Conservation (phyloP, 768 basidiomycete species). For the Pisolithus microcarpus region DNA sequence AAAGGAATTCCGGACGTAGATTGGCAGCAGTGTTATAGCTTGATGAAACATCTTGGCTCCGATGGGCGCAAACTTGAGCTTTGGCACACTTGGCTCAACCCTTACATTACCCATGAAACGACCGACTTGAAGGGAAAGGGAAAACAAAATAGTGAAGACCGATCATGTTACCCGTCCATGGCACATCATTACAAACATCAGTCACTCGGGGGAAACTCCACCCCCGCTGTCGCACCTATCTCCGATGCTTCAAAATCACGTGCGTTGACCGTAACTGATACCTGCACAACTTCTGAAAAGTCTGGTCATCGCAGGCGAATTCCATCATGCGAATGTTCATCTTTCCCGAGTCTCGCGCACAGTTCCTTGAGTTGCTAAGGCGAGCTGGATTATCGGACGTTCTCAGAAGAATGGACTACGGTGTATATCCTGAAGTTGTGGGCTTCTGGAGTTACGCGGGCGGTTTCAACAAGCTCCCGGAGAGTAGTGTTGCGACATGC, state of each 20-base stretch:
- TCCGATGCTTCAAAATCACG: slow-evolving; percentile 51
- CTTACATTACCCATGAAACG: slow-evolving; percentile 17
- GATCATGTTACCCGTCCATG: background rate
- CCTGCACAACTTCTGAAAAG: slow-evolving; percentile 5
- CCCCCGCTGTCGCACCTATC: slow-evolving; percentile 39
- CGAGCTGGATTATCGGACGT: slow-evolving; percentile 37
- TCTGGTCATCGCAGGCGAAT: slow-evolving; percentile 36
- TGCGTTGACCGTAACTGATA: slow-evolving; percentile 28
- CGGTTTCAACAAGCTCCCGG: background rate
- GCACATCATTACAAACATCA: background rate
- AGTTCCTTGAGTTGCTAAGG: slow-evolving; percentile 51
- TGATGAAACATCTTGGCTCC: slow-evolving; percentile 47
- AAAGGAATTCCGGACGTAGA: slow-evolving; percentile 42
- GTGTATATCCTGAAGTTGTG: slow-evolving; percentile 29
- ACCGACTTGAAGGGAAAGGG: slow-evolving; percentile 28
- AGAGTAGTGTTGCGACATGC: background rate
- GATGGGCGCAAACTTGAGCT: slow-evolving; percentile 74
- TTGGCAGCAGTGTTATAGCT: slow-evolving; percentile 49
- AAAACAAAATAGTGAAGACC: slow-evolving; percentile 42
- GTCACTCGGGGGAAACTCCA: background rate
- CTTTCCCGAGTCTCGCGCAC: slow-evolving; percentile 69
- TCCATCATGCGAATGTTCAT: slow-evolving; percentile 54
- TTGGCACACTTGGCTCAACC: slow-evolving; percentile 66
- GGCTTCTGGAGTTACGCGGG: slow-evolving; percentile 65
- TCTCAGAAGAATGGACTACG: slow-evolving; percentile 14